Evolutionary conservation across 768 basidiomycete species (phyloP), one percentile per base, ranked within the genome.

Genomic region (Tulasnella sp.): DNA sequence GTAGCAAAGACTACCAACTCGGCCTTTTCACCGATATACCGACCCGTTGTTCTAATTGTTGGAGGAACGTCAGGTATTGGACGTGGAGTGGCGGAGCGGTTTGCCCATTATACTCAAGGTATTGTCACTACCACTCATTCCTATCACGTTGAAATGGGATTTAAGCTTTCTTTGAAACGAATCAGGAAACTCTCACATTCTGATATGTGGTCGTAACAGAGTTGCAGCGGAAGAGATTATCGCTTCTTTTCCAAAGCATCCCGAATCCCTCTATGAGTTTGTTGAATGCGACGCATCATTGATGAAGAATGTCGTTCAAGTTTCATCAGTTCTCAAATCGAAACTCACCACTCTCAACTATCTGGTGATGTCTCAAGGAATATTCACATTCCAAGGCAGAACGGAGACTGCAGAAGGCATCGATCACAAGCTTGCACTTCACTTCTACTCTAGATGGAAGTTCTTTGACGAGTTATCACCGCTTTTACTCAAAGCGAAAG

Each of bases 231-330:
- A 59, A 2, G 13, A 52, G 20, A 55, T 60, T 24, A 54, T 60
- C 34, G 48, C 58, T 1, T 35, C 56, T 6, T 40, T 60, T 19
- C 57, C 53, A 3, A 31, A 56, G 32, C 46, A 53, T 5, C 13
- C 27, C 1, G 29, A 16, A 12, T 56, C 54, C 32, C 58, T 52
- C 16, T 68, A 63, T 55, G 63, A 64, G 44, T 64, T 64, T 29
- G 54, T 64, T 3, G 20, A 54, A 41, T 63, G 62, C 55, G 61
- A 64, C 42, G 58, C 53, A n/a, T 45, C 58, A 20, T 32, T 57
- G 19, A 58, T 64, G 56, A 48, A 35, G 33, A 58, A 58, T 52
- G 54, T 60, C 19, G 29, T 33, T 48, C 16, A 28, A 32, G 5
- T 9, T 24, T 19, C 3, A 12, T 37, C 5, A 19, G 4, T 37